phyloP scores from a whole-genome alignment of 176 grass and related monocot species.

The Aegilops umbellulata region DNA sequence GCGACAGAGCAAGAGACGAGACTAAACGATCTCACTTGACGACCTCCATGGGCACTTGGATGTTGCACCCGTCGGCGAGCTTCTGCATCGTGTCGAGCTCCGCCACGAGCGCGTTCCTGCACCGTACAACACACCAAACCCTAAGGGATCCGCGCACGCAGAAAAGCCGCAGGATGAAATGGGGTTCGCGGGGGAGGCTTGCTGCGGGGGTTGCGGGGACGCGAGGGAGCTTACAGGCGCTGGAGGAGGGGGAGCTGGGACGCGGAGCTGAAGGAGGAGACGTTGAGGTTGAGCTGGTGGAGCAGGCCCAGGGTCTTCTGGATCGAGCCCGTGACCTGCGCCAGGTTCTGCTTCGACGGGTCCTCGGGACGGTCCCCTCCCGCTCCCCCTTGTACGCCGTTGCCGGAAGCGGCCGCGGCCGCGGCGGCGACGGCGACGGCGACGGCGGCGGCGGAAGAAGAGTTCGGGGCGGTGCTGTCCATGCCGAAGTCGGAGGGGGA shows the following conservation, averaged over 20 bases:
- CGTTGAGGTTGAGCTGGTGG: conserved; percentile 93
- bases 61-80: conserved; percentile 75
- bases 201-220: no score
- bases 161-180: neutral
- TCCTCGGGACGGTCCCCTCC: conserved; percentile 35
- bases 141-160: neutral
- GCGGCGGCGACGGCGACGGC: neutral
- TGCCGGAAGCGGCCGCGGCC: conserved; percentile 19
- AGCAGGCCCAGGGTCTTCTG: conserved; percentile 91
- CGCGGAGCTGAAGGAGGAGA: conserved; percentile 85
- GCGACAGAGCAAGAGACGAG: neutral
- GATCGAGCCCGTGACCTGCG: conserved; percentile 74
- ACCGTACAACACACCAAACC: conserved; percentile 21
- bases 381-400: conserved; percentile 27
- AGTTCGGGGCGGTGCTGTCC: conserved; percentile 46
- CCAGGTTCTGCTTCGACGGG: conserved; percentile 70
- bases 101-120: conserved; percentile 74
- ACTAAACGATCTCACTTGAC: conserved; percentile 59
- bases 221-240: conserved; percentile 48
- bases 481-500: conserved; percentile 8
- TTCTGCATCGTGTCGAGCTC: conserved; percentile 98
- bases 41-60: conserved; percentile 94
- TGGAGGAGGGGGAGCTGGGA: conserved; percentile 87
- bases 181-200: neutral
- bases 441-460: conserved; percentile 18